phyloP scores from a whole-genome alignment of 2,329 filamentous ascomycete genomes.

The Monilinia aucupariae region DNA sequence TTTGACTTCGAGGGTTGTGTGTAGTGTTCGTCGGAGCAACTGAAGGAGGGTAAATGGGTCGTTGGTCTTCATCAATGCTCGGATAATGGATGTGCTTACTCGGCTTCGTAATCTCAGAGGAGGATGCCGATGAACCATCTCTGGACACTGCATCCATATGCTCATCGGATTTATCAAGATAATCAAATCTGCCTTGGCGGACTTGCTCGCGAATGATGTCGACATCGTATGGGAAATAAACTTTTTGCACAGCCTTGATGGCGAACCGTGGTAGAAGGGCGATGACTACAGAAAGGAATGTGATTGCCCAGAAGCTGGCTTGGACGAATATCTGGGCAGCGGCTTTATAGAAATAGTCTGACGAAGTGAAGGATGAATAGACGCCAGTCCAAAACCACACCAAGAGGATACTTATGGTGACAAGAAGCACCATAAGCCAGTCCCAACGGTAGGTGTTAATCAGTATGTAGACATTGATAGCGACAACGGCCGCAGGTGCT shows the following conservation, averaged over 20 bases:
- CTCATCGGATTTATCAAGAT: conserved; percentile 45
- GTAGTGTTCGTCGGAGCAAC: conserved; percentile 71
- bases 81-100: conserved; percentile 52
- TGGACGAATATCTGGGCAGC: conserved; percentile 74
- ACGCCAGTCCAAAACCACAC: conserved; percentile 96
- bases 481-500: conserved; percentile 74
- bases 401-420: conserved; percentile 74
- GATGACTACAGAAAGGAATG: conserved; percentile 71
- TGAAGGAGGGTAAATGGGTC: conserved; percentile 90
- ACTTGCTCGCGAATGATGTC: conserved; percentile 96
- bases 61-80: conserved; percentile 76
- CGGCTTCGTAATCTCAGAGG: conserved; percentile 49
- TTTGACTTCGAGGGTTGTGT: conserved; percentile 75
- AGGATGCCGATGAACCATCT: conserved; percentile 45
- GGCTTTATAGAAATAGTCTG: conserved; percentile 70
- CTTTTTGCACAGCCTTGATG: conserved; percentile 84
- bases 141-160: conserved; percentile 38
- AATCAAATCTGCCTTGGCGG: conserved; percentile 72
- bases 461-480: conserved; percentile 90
- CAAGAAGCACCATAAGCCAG: conserved; percentile 85
- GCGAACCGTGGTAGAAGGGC: conserved; percentile 84
- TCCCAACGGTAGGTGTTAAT: conserved; percentile 98
- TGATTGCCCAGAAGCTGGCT: conserved; percentile 80
- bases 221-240: conserved; percentile 86
- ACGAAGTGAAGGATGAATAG: conserved; percentile 51